phyloP scores from a whole-genome alignment of 352 stramenopile species.

The Phytophthora citricola region DNA sequence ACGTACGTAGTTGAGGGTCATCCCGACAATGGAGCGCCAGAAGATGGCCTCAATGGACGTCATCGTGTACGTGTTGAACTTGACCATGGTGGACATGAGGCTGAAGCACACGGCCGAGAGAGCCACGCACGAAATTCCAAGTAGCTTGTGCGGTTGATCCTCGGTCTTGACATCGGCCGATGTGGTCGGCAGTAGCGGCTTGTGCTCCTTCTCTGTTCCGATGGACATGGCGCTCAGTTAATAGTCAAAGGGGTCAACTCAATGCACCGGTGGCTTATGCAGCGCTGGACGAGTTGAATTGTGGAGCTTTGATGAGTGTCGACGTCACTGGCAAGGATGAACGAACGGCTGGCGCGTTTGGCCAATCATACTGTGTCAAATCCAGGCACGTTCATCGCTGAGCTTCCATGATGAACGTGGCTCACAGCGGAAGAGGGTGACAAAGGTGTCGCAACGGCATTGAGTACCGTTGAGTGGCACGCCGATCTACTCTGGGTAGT shows the following conservation, averaged over 20 bases:
- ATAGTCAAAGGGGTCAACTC: neutral
- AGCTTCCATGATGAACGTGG: constrained; percentile 6
- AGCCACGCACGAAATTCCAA: constrained; percentile 73
- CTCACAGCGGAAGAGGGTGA: constrained; percentile 15
- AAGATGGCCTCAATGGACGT: constrained; percentile 85
- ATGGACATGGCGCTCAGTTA: constrained; percentile 29
- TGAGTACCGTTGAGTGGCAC: too few relatives aligned
- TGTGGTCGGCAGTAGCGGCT: constrained; percentile 39
- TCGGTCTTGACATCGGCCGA: constrained; percentile 26
- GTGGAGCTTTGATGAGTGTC: constrained; percentile 25
- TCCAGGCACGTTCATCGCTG: neutral
- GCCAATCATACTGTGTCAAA: constrained; percentile 20
- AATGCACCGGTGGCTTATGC: neutral
- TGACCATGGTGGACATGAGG: constrained; percentile 84
- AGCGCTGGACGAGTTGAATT: constrained; percentile 14
- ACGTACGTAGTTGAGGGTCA: constrained; percentile 71
- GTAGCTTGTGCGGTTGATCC: constrained; percentile 53
- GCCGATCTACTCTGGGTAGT: too few relatives aligned
- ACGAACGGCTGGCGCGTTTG: constrained; percentile 18
- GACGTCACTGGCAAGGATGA: constrained; percentile 6
- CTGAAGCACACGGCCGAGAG: constrained; percentile 83
- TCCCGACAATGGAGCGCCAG: constrained; percentile 68
- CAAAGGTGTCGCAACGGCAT: constrained; percentile 17
- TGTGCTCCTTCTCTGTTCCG: constrained; percentile 35
- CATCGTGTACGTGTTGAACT: constrained; percentile 80